These are phyloP conservation scores for Fomitopsis betulina DNA, from an alignment of 1,284 basidiomycete genomes.

Conservation along the genomic window DNA sequence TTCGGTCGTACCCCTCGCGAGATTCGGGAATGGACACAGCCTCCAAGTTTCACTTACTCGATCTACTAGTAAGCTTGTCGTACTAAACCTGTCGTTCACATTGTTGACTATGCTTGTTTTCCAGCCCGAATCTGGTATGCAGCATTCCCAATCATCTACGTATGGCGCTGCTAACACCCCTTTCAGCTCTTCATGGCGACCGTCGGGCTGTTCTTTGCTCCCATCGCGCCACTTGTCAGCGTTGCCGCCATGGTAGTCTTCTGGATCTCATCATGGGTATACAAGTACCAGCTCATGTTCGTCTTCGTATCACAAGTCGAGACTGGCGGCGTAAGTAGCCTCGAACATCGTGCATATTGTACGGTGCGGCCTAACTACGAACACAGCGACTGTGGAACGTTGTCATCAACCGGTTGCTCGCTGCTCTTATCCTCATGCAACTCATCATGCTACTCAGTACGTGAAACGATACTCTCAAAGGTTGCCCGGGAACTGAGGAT, in stretches of 20 bases:
- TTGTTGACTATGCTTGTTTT: neutral
- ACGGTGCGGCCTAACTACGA: neutral
- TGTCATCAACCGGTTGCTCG: slow-evolving; percentile 79
- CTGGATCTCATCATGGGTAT: slow-evolving; percentile 78
- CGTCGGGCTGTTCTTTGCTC: slow-evolving; percentile 88
- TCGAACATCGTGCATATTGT: neutral
- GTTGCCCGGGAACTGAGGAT: neutral
- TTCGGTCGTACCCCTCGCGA: slow-evolving; percentile 97
- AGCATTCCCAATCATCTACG: neutral
- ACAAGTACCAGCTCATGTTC: slow-evolving; percentile 94
- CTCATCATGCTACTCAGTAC: slow-evolving; percentile 81
- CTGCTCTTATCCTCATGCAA: slow-evolving; percentile 79
- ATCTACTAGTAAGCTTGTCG: slow-evolving; percentile 72
- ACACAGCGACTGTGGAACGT: slow-evolving; percentile 88
- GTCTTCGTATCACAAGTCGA: slow-evolving; percentile 86
- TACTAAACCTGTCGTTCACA: neutral
- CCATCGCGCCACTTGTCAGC: slow-evolving; percentile 86
- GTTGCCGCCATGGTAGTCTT: slow-evolving; percentile 76
- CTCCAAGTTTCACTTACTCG: slow-evolving; percentile 88
- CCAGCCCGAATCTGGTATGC: slow-evolving; percentile 63
- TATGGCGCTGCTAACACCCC: neutral
- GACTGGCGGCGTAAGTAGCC: slow-evolving; percentile 76
- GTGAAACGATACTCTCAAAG: slow-evolving; percentile 25
- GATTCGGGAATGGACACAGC: slow-evolving; percentile 94
- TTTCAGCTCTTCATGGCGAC: slow-evolving; percentile 78